Evolutionary conservation across 495 filamentous ascomycete genomes (phyloP).

Genomic region (Xylaria longipes): DNA sequence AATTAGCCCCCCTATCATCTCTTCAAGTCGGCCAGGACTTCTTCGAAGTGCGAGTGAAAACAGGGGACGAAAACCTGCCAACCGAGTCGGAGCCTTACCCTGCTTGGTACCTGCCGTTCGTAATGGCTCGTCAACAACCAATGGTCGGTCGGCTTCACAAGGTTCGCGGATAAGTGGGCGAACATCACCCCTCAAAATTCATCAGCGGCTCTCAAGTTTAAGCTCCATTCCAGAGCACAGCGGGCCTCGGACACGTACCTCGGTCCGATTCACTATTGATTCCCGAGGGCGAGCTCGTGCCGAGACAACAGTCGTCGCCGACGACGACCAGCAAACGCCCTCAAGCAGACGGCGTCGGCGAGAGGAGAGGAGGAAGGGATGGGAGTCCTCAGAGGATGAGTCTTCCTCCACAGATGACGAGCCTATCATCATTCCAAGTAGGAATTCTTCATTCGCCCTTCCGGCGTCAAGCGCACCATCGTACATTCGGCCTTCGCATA

Average conservation of each 20-base stretch:
- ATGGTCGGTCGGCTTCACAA: slow-evolving; percentile 44
- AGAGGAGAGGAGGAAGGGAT: slow-evolving; percentile 33
- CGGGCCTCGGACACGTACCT: slow-evolving; percentile 55
- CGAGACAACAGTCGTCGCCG: slow-evolving; percentile 67
- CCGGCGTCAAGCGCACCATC: slow-evolving; percentile 58
- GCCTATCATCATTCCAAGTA: slow-evolving; percentile 68
- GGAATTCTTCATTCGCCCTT: slow-evolving; percentile 66
- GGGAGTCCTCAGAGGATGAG: slow-evolving; percentile 54
- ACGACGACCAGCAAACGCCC: slow-evolving; percentile 44
- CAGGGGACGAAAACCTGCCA: slow-evolving; percentile 44
- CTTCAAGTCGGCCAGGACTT: slow-evolving; percentile 58
- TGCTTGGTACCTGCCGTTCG: slow-evolving; percentile 44
- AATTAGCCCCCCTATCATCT: slow-evolving; percentile 61
- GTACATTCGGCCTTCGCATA: slow-evolving; percentile 59
- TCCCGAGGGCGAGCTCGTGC: slow-evolving; percentile 73
- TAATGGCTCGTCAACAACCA: slow-evolving; percentile 33
- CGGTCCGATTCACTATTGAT: slow-evolving; percentile 74
- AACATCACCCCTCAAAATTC: slow-evolving; percentile 56
- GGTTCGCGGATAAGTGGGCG: slow-evolving; percentile 50
- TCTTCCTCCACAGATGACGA: slow-evolving; percentile 69
- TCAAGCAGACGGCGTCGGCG: slow-evolving; percentile 34
- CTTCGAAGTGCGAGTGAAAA: slow-evolving; percentile 67
- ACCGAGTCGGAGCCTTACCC: slow-evolving; percentile 41
- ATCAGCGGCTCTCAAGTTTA: slow-evolving; percentile 54
- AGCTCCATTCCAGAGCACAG: slow-evolving; percentile 57